Evolutionary conservation across 768 basidiomycete genomes (phyloP), one percentile per base, ranked within the genome.

Genomic region (Neoboletus brunneissimus): DNA sequence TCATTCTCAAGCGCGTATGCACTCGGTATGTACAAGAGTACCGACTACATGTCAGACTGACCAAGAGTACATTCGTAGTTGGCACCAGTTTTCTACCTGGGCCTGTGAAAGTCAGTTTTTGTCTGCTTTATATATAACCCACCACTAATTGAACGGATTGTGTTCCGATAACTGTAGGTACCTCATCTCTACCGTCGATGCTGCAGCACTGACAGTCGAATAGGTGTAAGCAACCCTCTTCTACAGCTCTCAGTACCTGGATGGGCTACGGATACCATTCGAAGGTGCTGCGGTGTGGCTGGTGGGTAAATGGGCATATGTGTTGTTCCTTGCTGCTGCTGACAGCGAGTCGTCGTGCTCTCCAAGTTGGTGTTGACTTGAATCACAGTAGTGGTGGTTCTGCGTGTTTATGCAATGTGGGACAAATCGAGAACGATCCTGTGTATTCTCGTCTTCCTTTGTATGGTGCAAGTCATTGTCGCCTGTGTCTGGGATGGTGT

Each of bases 311-410:
- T 62, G 54, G 58, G 7, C 6, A 22, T 60, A 48, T 1, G 13
- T 29, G 1, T 6, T 59, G 2, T 63, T 62, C 13, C 11, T 56
- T 0, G 20, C 25, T 23, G 44, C 51, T n/a, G 47, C 55, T 1
- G 58, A 64, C 43, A 0, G 63, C 63, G 51, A 59, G 61, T 48
- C 9, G 1, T 5, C 10, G 25, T 5, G 3, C 20, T 15, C 23
- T 15, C 4, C 0, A 16, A 63, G 11, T 11, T 42, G 1, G 2
- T 12, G n/a, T n/a, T n/a, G n/a, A n/a, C n/a, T n/a, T n/a, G n/a
- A n/a, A n/a, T 20, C 13, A 15, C 16, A 65, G 63, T 65, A 4
- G 25, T 65, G 41, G 64, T 65, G 63, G 48, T 61, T 29, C 48
- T 65, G 12, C 64, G 62, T 13, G 56, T 64, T 2, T 52, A 50